Conservation (phyloP, 2,329 filamentous ascomycete species). For the Clonostachys rhizophaga region DNA sequence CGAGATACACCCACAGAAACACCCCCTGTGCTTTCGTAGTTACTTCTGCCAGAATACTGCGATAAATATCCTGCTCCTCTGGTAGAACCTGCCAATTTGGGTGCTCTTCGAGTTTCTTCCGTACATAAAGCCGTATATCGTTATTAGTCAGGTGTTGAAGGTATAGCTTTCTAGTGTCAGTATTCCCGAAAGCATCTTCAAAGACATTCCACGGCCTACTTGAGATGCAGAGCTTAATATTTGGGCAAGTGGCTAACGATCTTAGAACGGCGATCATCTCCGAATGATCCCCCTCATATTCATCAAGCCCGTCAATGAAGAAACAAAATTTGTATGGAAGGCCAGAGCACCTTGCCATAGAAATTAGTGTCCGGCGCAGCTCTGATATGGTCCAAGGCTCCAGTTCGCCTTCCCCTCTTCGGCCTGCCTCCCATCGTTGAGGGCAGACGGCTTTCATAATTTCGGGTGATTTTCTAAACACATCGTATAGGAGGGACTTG, state of each 20-base stretch:
- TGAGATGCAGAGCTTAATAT: constrained; percentile 20
- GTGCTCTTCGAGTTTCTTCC: neutral
- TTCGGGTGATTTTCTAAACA: neutral
- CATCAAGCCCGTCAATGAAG: neutral
- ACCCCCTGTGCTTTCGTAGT: constrained; percentile 2
- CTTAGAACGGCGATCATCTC: constrained; percentile 4
- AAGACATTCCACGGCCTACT: constrained; percentile 16
- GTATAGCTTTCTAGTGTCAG: neutral
- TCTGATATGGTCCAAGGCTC: neutral
- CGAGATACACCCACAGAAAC: constrained; percentile 6
- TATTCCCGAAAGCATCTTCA: neutral
- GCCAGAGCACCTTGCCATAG: neutral
- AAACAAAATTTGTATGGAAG: neutral
- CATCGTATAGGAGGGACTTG: neutral
- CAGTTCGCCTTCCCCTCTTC: neutral
- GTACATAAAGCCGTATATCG: constrained; percentile 2
- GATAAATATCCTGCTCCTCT: neutral
- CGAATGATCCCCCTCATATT: neutral
- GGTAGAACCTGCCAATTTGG: neutral
- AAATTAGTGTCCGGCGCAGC: neutral
- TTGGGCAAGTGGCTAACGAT: neutral
- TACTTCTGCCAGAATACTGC: neutral
- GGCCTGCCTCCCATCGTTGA: neutral
- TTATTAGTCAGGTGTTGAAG: neutral
- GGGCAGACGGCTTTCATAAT: neutral